Conservation (phyloP, 2,329 filamentous ascomycete species). For the Zelopaecilomyces penicillatus region DNA sequence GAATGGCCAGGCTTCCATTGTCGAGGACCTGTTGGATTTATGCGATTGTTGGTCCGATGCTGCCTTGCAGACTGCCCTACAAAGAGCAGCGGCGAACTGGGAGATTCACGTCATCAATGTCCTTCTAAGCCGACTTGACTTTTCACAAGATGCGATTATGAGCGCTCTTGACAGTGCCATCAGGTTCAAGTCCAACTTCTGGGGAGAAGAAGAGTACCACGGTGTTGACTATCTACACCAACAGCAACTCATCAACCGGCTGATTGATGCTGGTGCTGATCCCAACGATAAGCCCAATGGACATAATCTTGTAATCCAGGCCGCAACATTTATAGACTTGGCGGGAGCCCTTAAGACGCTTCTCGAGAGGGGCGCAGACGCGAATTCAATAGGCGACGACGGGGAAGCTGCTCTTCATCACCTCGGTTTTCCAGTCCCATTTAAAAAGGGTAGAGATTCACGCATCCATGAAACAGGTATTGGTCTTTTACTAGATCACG, state of each 20-base stretch:
- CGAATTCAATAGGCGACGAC: conserved; percentile 8
- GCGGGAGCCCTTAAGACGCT: conserved; percentile 14
- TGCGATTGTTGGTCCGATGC: conserved; percentile 11
- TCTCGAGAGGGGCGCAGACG: conserved; percentile 18
- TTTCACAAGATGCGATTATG: conserved; percentile 3
- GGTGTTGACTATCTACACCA: conserved; percentile 11
- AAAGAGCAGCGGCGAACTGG: conserved; percentile 9
- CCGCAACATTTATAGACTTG: conserved; percentile 5
- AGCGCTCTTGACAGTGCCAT: conserved; percentile 1
- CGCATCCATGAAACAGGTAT: conserved; percentile 11
- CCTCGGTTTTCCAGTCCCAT: conserved; percentile 6
- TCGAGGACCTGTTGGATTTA: conserved; percentile 11
- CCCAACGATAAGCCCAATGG: conserved; percentile 4
- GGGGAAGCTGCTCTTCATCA: conserved; percentile 16
- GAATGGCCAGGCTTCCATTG: conserved; percentile 10
- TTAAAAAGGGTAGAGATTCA: neutral
- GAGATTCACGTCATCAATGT: conserved; percentile 7
- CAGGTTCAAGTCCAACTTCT: neutral
- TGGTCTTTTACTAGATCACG: conserved; percentile 13
- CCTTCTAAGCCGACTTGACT: conserved; percentile 5
- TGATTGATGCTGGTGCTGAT: conserved; percentile 15
- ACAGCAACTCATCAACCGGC: conserved; percentile 11
- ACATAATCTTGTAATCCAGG: conserved; percentile 3
- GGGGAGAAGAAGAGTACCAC: neutral
- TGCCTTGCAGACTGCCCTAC: conserved; percentile 6